Evolutionary conservation across 768 basidiomycete species (phyloP), one percentile per base, ranked within the genome.

Genomic region (Rhodotorula kratochvilovae): DNA sequence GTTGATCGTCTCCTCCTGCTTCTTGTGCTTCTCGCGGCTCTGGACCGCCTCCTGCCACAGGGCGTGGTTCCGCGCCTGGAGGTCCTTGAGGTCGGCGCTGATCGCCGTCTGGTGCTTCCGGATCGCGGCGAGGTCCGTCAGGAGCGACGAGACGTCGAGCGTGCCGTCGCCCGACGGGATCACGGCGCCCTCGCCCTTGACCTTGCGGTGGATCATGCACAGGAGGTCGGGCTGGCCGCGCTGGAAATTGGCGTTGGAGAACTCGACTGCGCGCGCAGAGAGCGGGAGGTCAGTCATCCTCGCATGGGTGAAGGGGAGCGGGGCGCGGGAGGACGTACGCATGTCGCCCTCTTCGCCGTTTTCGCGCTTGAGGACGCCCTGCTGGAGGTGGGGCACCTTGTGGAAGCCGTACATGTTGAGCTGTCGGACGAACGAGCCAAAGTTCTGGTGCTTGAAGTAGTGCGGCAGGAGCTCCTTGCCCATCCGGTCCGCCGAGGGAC

Each of bases 361-460:
- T 68, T 93, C 91, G 79, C 87, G 86, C 78, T 88, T 89, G 72
- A 97, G 85, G 36, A 92, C 92, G 57, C 94, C 93, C 80, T 95
- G 91, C 78, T 95, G 93, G 29, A 97, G 87, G 79, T 98, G 93
- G 0, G 93, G 94, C 31, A 80, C 91, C 83, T 90, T 90, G 85
- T 91, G 90, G 80, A 93, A 92, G 65, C 91, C 91, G 80, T 94
- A 96, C 90, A 93, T 93, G 84, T 94, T 96, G 75, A 94, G 84
- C 79, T 96, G 92, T 23, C 92, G 85, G 27, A 94, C 92, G 76
- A 96, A 96, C 45, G 89, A 90, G 67, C 87, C 86, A 81, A 96
- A 98, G 80, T 95, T 96, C 71, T 89, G 88, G 82, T 98, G 96
- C 80, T 99, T 99, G 87, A 97, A 99, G 88, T 90, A 98, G 54